Evolutionary conservation across 441 rosid species (phyloP), one percentile per base, ranked within the genome.

Genomic region (Theobroma grandiflorum): DNA sequence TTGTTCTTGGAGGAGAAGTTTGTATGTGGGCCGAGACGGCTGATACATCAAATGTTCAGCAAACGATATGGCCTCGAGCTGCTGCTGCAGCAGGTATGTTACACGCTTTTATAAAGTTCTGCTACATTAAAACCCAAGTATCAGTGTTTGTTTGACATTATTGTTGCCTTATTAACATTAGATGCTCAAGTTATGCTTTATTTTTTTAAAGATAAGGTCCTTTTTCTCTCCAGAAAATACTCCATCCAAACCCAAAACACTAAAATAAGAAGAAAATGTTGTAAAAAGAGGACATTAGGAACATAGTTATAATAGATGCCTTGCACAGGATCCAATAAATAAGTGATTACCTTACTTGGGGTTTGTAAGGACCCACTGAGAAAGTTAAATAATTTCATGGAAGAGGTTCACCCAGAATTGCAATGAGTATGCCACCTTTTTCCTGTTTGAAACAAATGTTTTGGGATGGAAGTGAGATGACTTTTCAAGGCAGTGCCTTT

Each of bases 11-110:
- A 80, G 99, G 98, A 76, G 96, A 93, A 93, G 98, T 93, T 82
- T 96, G 99, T 85, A 92, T 96, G 98, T 96, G 98, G 99, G 93
- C 85, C 15, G 99, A 96, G 88, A 91, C 90, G 74, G 92, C 94
- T 62, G 99, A 96, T 82, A 70, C 98, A 33, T 96, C 99, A 10
- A 88, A 84, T 82, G 89, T 96, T 79, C 97, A 90, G 85, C 98
- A 93, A 81, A 95, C 98, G 8, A 92, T 96, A 85, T 96, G 99
- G 99, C 99, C 98, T 58, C 96, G 96, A 26, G 97, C 99, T 73
- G 97, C 99, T 3, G 97, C 99, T 7, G 99, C 98, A 73, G 98
- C 99, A 81, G 98, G 98, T 91, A 83, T 42, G 80, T 40, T 87
- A 90, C 84, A 76, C 66, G 75, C 58, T 50, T 68, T 52, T 35